Evolutionary conservation across 78 protist species (phyloP).

Genomic region (Speleostelium caveatum): DNA sequence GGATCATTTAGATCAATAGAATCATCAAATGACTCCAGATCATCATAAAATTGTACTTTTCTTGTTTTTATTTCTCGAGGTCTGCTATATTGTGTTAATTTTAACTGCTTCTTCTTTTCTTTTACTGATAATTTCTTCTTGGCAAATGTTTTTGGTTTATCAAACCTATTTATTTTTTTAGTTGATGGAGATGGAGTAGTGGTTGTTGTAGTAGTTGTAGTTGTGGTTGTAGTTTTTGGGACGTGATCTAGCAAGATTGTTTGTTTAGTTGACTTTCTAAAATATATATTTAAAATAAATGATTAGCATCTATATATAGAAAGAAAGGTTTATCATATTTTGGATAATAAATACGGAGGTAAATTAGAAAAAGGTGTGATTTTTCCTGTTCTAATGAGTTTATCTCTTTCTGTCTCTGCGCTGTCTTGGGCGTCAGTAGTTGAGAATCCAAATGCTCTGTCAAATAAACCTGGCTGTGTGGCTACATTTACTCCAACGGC

Average conservation of each 20-base stretch:
- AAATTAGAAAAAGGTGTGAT: constrained; percentile 56
- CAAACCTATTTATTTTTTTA: background rate
- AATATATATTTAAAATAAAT: background rate
- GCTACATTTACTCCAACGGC: background rate
- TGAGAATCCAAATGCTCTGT: constrained; percentile 38
- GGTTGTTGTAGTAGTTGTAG: background rate
- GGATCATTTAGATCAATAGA: background rate
- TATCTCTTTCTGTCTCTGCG: constrained; percentile 33
- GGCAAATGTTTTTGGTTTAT: no score
- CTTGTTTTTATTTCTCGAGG: background rate
- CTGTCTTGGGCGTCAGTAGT: background rate
- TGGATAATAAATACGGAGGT: constrained; percentile 7
- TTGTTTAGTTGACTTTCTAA: background rate
- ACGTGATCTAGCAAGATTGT: constrained; percentile 3
- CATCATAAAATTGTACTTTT: constrained; percentile 28
- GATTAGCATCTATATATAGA: background rate
- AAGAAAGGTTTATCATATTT: background rate
- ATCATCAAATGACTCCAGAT: constrained; percentile 1
- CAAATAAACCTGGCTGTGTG: constrained; percentile 29
- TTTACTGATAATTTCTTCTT: constrained; percentile 1
- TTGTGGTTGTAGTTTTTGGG: background rate
- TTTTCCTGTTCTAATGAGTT: constrained; percentile 47
- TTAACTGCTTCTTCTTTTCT: constrained; percentile 22
- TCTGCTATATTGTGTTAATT: constrained; percentile 14
- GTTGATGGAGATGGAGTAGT: background rate